phyloP scores from a whole-genome alignment of 2,329 filamentous ascomycete species.

The Knoxdaviesia capensis region DNA sequence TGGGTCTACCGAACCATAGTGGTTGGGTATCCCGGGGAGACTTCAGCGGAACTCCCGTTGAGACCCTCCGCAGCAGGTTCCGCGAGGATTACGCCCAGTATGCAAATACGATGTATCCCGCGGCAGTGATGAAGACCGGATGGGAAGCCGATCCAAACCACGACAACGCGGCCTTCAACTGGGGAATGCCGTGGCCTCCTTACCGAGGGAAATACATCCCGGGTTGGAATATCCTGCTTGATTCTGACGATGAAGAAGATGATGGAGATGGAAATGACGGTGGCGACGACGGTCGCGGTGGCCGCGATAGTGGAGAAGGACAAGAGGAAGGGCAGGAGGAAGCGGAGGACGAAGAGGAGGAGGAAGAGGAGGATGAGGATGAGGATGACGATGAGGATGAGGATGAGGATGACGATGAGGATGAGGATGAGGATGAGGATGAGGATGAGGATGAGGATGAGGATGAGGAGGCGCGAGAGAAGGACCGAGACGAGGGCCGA shows the following conservation, averaged over 20 bases:
- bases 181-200: conserved; percentile 5
- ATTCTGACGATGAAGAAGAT: background rate
- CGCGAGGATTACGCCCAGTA: conserved; percentile 3
- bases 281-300: background rate
- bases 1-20: conserved; percentile 4
- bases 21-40: conserved; percentile 3
- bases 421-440: background rate
- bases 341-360: background rate
- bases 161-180: background rate
- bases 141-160: conserved; percentile 5
- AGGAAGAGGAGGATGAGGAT: background rate
- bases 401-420: background rate
- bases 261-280: background rate
- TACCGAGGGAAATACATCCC: conserved; percentile 1
- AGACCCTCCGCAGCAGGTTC: background rate
- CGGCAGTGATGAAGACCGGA: background rate
- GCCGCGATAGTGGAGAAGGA: background rate
- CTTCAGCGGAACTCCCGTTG: conserved; percentile 2
- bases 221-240: conserved; percentile 1
- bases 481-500: background rate
- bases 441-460: background rate
- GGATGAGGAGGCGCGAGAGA: background rate
- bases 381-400: background rate
- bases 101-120: conserved; percentile 4
- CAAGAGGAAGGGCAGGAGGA: conserved; percentile 1